phyloP scores from a whole-genome alignment of 1,139 yeast species.

The Taiozyma sp. region DNA sequence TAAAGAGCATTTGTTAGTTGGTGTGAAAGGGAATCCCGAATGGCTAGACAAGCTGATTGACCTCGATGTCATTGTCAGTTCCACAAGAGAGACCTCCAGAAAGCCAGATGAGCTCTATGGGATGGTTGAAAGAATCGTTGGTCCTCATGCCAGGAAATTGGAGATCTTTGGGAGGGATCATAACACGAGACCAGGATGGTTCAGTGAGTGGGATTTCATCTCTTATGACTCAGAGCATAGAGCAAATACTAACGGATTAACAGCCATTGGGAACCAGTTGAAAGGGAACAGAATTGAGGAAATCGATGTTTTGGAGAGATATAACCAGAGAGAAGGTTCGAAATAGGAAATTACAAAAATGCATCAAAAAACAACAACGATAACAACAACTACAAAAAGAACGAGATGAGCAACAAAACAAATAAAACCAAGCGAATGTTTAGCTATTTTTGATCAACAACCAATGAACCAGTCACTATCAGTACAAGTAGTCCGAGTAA shows the following conservation, averaged over 20 bases:
- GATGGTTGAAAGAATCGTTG: conserved; percentile 81
- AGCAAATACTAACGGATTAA: conserved; percentile 12
- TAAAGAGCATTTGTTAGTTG: conserved; percentile 85
- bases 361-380: conserved; percentile 3
- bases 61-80: conserved; percentile 72
- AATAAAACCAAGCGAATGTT: not conserved
- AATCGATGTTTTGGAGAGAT: conserved; percentile 44
- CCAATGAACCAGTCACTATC: no score
- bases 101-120: conserved; percentile 90
- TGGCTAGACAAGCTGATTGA: conserved; percentile 70
- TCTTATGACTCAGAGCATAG: not conserved
- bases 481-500: no score
- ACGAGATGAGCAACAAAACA: no score
- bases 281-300: conserved; percentile 57
- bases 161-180: conserved; percentile 89
- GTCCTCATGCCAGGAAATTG: conserved; percentile 67
- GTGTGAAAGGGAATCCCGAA: conserved; percentile 73
- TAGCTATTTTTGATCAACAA: no score
- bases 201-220: conserved; percentile 32
- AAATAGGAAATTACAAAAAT: conserved; percentile 6
- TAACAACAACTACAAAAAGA: no score
- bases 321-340: conserved; percentile 1
- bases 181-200: conserved; percentile 87
- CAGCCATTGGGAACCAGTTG: conserved; percentile 74
- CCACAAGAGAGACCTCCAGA: conserved; percentile 82